A percentile compares a stretch with the other conserved stretches of the same genome.
These are phyloP conservation scores for Mycosarcoma maydis DNA, from an alignment of 1,284 basidiomycete species.

Conservation along the genomic window DNA sequence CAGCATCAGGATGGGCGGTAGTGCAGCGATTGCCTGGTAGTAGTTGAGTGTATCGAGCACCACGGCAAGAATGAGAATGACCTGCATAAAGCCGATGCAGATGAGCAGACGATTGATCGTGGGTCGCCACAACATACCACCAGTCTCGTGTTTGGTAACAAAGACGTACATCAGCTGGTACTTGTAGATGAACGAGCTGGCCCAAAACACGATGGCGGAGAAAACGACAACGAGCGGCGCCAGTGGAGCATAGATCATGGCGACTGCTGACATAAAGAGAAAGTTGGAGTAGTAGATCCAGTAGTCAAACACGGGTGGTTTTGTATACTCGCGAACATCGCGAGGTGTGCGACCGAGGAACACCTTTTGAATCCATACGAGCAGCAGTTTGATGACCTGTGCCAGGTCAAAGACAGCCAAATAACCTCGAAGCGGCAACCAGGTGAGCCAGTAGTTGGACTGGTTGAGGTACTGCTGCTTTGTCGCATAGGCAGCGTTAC, in stretches of 20 bases:
- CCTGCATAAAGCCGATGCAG: conserved; percentile 64
- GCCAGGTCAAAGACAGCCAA: conserved; percentile 92
- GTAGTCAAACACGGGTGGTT: conserved; percentile 91
- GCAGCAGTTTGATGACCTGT: conserved; percentile 88
- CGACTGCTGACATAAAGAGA: conserved; percentile 62
- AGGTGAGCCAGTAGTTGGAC: conserved; percentile 66
- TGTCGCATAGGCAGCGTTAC: conserved; percentile 41
- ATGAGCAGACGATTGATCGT: conserved; percentile 63
- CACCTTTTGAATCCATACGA: conserved; percentile 81
- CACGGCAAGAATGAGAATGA: conserved; percentile 59
- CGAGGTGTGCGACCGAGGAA: conserved; percentile 94
- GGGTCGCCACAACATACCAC: conserved; percentile 65
- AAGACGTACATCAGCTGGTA: conserved; percentile 67
- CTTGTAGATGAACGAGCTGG: conserved; percentile 62
- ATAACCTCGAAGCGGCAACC: conserved; percentile 81
- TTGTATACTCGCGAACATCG: conserved; percentile 94
- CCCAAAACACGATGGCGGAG: conserved; percentile 55
- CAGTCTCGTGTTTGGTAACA: conserved; percentile 65
- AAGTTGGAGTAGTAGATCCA: conserved; percentile 77
- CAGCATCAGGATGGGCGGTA: conserved; percentile 61
- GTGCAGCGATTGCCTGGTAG: conserved; percentile 54
- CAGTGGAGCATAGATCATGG: conserved; percentile 61
- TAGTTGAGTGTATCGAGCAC: conserved; percentile 50
- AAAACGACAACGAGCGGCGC: conserved; percentile 62
- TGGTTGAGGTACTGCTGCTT: conserved; percentile 59